Percentiles rank a stretch among this genome's conserved stretches.
Evolutionary conservation across 2,329 filamentous ascomycete species (phyloP).

Genomic region (Cercospora sp.): DNA sequence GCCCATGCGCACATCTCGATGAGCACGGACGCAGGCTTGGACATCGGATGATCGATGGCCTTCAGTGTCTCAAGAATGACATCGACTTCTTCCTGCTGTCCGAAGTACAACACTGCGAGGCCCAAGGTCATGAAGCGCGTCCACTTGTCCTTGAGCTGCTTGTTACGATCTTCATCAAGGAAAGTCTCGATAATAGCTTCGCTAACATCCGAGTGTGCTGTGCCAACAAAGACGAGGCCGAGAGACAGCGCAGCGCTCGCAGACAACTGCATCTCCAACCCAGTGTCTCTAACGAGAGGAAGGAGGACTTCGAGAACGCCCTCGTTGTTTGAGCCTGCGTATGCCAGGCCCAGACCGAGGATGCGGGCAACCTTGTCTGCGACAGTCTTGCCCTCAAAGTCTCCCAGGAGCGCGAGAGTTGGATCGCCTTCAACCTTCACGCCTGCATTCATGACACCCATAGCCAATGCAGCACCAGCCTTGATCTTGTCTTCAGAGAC

Average conservation of each 20-base stretch:
- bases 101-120: constrained; percentile 90
- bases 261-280: constrained; percentile 88
- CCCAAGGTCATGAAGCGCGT: constrained; percentile 94
- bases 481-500: constrained; percentile 79
- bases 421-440: constrained; percentile 88
- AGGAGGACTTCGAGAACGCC: constrained; percentile 82
- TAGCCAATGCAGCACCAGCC: constrained; percentile 87
- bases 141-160: constrained; percentile 96
- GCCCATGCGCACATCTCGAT: constrained; percentile 98
- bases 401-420: constrained; percentile 80
- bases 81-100: constrained; percentile 97
- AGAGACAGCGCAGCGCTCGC: constrained; percentile 92
- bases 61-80: constrained; percentile 96
- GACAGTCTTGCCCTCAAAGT: constrained; percentile 75
- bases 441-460: constrained; percentile 93
- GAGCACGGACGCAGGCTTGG: constrained; percentile 89
- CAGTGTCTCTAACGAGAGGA: constrained; percentile 82
- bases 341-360: constrained; percentile 93
- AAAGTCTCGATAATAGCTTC: constrained; percentile 90
- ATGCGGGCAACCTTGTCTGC: constrained; percentile 80
- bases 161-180: constrained; percentile 87
- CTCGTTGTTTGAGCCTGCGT: constrained; percentile 90
- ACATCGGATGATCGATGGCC: constrained; percentile 94
- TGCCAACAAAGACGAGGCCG: constrained; percentile 89
- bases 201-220: constrained; percentile 84